Base-by-base conservation (phyloP, 148 eudicot species). In the Chenopodium suecicum region DNA sequence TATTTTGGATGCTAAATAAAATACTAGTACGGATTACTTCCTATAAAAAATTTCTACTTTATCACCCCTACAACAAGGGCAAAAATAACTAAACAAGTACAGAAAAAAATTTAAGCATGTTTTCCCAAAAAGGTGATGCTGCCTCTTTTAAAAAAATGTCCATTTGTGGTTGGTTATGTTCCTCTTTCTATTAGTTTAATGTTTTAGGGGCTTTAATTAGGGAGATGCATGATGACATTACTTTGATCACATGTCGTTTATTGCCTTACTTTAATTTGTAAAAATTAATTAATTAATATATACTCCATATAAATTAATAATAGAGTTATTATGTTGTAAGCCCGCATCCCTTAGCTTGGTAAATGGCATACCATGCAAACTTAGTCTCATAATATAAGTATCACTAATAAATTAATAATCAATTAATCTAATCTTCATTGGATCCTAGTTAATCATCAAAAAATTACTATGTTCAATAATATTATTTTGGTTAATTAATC, bases 161-260 rank as follows among this genome's bases (percentile, higher is more conserved):
- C 47, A 79, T 34, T 58, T 80, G 79, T 52, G 48, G 27, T 64
- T 64, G 83, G 56, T 41, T 47, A 48, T 14, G 14, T n/a, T 56
- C 25, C 16, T 14, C 56, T 75, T 83, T 37, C 1, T 22, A 47
- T 79, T 80, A 70, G 41, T 47, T 75, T 69, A 80, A 66, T 65
- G 60, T 32, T 66, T 50, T 62, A 44, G 37, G 32, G 52, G 44
- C 41, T 54, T 64, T n/a, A 37, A 58, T 58, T 58, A 12, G 75
- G 74, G 68, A 22, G 74, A 20, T 71, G 34, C 77, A 82, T 60
- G 32, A 78, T 78, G 68, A 66, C 78, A 16, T 73, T 64, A 80
- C 74, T 84, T 84, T 80, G 80, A 62, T 80, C 77, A 84, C 56
- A 75, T 80, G 80, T 75, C 79, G 52, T 75, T 79, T 79, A 79